A percentile compares a stretch with the other conserved stretches of the same genome.
Evolutionary conservation across 208 protist species (phyloP).

Genomic region (Strigomonas culicis): DNA sequence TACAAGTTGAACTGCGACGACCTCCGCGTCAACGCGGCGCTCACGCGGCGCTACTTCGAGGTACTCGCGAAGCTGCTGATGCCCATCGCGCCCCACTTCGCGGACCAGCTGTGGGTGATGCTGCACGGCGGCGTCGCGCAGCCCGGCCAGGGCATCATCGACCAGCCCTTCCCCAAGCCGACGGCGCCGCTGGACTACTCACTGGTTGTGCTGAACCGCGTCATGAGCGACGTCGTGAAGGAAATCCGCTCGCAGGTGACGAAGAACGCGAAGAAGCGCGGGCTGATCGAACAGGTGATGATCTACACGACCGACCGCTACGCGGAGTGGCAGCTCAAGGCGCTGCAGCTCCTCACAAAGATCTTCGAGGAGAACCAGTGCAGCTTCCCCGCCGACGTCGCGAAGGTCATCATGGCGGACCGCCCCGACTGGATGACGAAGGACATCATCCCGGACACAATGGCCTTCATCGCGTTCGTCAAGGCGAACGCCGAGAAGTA

Average conservation of each 20-base stretch:
- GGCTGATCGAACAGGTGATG: slow-evolving; percentile 48
- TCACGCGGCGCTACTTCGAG: slow-evolving; percentile 92
- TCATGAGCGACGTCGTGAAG: slow-evolving; percentile 83
- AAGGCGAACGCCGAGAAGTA: slow-evolving; percentile 79
- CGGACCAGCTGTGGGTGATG: slow-evolving; percentile 95
- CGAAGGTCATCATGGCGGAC: slow-evolving; percentile 60
- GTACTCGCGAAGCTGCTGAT: slow-evolving; percentile 91
- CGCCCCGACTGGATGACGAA: slow-evolving; percentile 64
- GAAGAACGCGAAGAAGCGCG: slow-evolving; percentile 79
- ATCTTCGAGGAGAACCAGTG: slow-evolving; percentile 49
- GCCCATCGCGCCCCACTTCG: slow-evolving; percentile 97
- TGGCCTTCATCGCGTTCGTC: slow-evolving; percentile 89
- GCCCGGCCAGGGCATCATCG: slow-evolving; percentile 35
- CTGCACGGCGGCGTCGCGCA: slow-evolving; percentile 58
- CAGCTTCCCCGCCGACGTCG: slow-evolving; percentile 60
- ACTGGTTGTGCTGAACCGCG: slow-evolving; percentile 60
- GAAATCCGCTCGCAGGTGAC: slow-evolving; percentile 82
- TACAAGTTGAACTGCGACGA: slow-evolving; percentile 91
- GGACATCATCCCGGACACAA: slow-evolving; percentile 75
- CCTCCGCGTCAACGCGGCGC: slow-evolving; percentile 50
- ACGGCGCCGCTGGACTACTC: slow-evolving; percentile 73
- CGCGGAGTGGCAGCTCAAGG: slow-evolving; percentile 76
- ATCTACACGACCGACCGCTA: slow-evolving; percentile 73
- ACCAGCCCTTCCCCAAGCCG: slow-evolving; percentile 51
- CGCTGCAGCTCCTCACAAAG: slow-evolving; percentile 56